Evolutionary conservation across 768 basidiomycete species (phyloP), one percentile per base, ranked within the genome.

Genomic region (Pholiota conissans): DNA sequence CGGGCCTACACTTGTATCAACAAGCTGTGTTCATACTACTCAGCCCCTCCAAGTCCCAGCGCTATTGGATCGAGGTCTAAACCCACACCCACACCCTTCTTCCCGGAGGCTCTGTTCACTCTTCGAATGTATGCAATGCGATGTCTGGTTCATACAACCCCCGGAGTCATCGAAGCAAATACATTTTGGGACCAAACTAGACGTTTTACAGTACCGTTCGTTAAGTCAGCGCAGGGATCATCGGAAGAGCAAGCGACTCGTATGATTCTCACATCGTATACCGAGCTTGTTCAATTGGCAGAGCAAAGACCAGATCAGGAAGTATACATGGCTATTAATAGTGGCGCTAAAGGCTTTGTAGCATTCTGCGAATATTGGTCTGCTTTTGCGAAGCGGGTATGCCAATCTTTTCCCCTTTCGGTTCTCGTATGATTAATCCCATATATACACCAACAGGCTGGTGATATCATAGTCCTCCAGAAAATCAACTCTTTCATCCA

Each of bases 341-440:
- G 59, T 9, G 49, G 61, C n/a, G 84, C 84, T 2, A 77, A 72
- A 47, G 75, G 78, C 0, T 93, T 89, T 63, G 59, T 83, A 13
- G 74, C 75, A 7, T 82, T 89, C 67, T 91, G 89, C 66, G 89
- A 92, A 61, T 84, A 82, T 53, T 91, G 91, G 85, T 79, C 84
- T 62, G 74, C 71, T 18, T 82, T 91, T 61, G 89, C 90, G 0
- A 83, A 82, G 64, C 78, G 77, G 74, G 91, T 88, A 48, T 56
- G 78, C 20, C 28, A 18, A 28, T 47, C 0, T 51, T 52, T 13
- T 14, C 29, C 10, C 49, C 48, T 39, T 22, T 53, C 5, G 39
- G 49, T 28, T 13, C 13, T 34, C 39, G 42, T 37, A 32, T 49
- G 22, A 2, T 24, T 47, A 54, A 30, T 35, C 27, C 55, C 34